phyloP scores from a whole-genome alignment of 2,329 filamentous ascomycete species.

The Gyromitra esculenta region DNA sequence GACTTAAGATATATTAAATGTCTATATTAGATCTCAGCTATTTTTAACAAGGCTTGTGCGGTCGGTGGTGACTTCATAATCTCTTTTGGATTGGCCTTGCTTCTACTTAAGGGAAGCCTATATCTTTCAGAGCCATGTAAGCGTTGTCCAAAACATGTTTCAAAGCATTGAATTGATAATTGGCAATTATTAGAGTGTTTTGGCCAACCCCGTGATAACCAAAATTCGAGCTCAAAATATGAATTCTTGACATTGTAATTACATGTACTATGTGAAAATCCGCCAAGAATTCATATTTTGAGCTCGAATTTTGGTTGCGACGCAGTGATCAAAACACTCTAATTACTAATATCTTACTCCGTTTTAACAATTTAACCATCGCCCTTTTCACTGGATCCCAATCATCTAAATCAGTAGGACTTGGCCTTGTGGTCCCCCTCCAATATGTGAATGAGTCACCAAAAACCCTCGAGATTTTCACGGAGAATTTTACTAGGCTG shows the following conservation, averaged over 20 bases:
- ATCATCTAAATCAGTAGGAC: conserved; percentile 6
- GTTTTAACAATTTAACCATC: background rate
- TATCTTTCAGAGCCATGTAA: conserved; percentile 82
- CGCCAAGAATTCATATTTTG: no score
- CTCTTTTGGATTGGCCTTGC: conserved; percentile 89
- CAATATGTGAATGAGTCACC: conserved; percentile 73
- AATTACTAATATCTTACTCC: background rate
- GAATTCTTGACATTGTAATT: no score
- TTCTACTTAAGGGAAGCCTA: conserved; percentile 86
- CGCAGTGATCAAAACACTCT: no score
- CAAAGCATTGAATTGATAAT: no score
- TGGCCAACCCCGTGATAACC: no score
- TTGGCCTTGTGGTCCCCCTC: conserved; percentile 63
- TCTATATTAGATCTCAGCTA: conserved; percentile 73
- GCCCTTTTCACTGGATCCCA: background rate
- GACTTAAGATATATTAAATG: conserved; percentile 61
- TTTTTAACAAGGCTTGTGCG: conserved; percentile 83
- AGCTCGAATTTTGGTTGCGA: no score
- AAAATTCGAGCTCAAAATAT: no score
- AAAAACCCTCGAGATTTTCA: conserved; percentile 74
- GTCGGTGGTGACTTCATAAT: conserved; percentile 86
- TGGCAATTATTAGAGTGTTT: no score
- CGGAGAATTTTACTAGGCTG: conserved; percentile 83
- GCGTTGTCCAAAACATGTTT: conserved; percentile 33
- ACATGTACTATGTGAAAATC: no score